Evolutionary conservation across 208 protist species (phyloP).

Genomic region (Hexamita inflata): DNA sequence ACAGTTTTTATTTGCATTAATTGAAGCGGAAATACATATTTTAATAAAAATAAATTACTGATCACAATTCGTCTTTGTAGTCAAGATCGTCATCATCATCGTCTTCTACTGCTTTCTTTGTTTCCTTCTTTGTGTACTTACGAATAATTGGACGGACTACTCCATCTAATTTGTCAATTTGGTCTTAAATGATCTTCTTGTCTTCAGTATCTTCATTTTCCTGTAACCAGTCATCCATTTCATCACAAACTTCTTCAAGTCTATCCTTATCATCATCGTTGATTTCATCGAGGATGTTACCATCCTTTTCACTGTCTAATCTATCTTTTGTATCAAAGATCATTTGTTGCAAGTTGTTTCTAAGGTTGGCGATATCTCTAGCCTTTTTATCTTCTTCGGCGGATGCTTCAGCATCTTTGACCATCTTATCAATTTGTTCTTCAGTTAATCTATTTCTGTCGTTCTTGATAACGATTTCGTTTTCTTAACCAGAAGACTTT

Average conservation of each 20-base stretch:
- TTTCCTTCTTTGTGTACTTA: too few species aligned
- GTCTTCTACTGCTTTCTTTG: too few species aligned
- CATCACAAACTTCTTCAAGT: constrained; percentile 24
- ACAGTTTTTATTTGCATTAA: too few species aligned
- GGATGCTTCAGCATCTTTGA: constrained; percentile 31
- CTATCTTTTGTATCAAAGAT: constrained; percentile 21
- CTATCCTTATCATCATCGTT: constrained; percentile 19
- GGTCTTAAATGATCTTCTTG: constrained; percentile 25
- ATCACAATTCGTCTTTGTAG: too few species aligned
- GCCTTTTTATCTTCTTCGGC: constrained; percentile 31
- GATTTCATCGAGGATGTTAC: constrained; percentile 22
- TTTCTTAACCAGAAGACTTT: constrained; percentile 64
- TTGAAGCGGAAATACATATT: too few species aligned
- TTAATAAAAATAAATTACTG: too few species aligned
- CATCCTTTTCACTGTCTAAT: constrained; percentile 5
- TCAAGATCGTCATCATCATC: too few species aligned
- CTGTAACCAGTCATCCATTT: constrained; percentile 34
- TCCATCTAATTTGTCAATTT: not conserved
- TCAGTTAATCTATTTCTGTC: constrained; percentile 49
- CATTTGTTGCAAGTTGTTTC: constrained; percentile 32
- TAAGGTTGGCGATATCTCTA: constrained; percentile 26
- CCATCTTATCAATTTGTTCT: constrained; percentile 37
- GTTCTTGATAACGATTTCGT: constrained; percentile 72
- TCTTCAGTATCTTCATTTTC: constrained; percentile 25
- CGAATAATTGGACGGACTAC: not conserved